Percentiles rank a stretch among this genome's conserved stretches.
These are phyloP conservation scores for Hypoxylon intermedium DNA, from an alignment of 495 filamentous ascomycete genomes.

Conservation along the genomic window DNA sequence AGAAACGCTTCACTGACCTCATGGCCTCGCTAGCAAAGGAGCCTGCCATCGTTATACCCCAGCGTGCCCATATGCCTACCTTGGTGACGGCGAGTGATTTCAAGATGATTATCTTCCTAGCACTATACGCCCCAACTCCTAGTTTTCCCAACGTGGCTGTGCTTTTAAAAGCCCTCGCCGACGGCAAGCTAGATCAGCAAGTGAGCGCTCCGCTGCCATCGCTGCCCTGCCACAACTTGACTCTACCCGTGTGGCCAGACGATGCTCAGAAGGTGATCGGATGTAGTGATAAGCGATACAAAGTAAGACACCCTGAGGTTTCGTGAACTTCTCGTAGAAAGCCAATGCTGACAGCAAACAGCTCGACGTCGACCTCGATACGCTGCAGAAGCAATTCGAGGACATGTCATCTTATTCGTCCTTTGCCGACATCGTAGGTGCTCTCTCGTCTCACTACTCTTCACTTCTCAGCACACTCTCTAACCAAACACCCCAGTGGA, in stretches of 20 bases:
- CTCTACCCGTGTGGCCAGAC: constrained; percentile 55
- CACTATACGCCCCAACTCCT: constrained; percentile 46
- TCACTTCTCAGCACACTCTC: too few relatives aligned
- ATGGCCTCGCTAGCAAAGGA: constrained; percentile 50
- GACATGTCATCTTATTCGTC: constrained; percentile 46
- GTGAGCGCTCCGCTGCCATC: constrained; percentile 23
- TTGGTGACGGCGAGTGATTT: constrained; percentile 44
- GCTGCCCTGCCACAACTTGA: constrained; percentile 45
- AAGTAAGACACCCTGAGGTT: constrained; percentile 33
- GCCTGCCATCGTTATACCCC: constrained; percentile 56
- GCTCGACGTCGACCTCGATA: constrained; percentile 49
- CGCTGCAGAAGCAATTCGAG: constrained; percentile 46
- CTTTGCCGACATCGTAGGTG: constrained; percentile 52
- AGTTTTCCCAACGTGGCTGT: constrained; percentile 43
- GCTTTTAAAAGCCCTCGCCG: constrained; percentile 35
- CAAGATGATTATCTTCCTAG: constrained; percentile 44
- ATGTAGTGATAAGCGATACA: constrained; percentile 56
- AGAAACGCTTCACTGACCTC: constrained; percentile 48
- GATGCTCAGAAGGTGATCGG: constrained; percentile 53
- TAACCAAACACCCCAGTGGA: constrained; percentile 43
- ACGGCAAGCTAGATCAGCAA: constrained; percentile 20
- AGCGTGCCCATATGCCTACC: constrained; percentile 41
- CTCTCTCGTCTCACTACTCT: neutral
- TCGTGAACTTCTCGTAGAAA: neutral
- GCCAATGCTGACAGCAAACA: constrained; percentile 3